Base-by-base conservation (phyloP, 75 land plant species). In the Pseudotsuga menziesii region DNA sequence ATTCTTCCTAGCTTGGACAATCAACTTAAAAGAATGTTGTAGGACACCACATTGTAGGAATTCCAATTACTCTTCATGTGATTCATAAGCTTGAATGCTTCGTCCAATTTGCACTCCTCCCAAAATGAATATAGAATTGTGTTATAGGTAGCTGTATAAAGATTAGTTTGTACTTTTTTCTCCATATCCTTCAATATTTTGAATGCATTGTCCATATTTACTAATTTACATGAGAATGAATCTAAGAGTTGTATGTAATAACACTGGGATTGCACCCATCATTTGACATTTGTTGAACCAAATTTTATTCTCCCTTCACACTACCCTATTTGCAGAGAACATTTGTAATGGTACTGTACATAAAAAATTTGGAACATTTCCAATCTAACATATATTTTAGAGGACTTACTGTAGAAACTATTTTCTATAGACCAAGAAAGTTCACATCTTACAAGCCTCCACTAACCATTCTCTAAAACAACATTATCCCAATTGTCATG, bases 101-200 rank as follows among this genome's bases (percentile, higher is more conserved):
- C 85, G 39, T 80, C 82, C 70, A 89, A 32, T 85, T 88, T 81
- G n/a, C 93, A 90, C 35, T 60, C 60, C 76, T 83, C 88, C 63
- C 89, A 92, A 76, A 91, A 86, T 22, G 93, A 93, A 72, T 88
- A 78, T 0, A 95, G 81, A 79, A 95, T 86, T 12, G 87, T 41
- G 71, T 91, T 90, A 61, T 66, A 88, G 0, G 98, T 91, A 19
- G 88, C 35, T 0, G 72, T 52, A 80, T 89, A 84, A 0, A 93
- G 95, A 75, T 73, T 78, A 11, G 91, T 88, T 61, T 87, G 62
- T 60, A 84, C 77, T 79, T 85, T 90, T 48, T 83, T 83, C 75
- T 85, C 83, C 87, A 92, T 90, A 75, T 86, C 88, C 55, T 84
- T 80, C 69, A 91, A 89, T 20, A 91, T 85, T 62, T 75, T 83